Evolutionary conservation across 2,329 filamentous ascomycete species (phyloP).

Genomic region (Calonectria leucothoes): DNA sequence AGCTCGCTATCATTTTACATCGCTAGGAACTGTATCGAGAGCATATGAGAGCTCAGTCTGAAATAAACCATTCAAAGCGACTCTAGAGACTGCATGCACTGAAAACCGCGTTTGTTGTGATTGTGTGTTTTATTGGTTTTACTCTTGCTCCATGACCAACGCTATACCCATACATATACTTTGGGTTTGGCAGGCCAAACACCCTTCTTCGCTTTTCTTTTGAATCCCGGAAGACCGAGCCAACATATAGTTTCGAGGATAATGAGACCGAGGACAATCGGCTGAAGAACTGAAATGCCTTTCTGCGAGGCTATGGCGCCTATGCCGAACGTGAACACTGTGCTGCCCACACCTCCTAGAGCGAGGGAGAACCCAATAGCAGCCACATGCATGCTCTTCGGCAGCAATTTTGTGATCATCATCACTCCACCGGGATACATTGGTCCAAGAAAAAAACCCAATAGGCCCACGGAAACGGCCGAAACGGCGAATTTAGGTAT

Average conservation of each 20-base stretch:
- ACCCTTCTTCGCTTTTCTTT: background rate
- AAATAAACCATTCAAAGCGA: no score
- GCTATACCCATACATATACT: background rate
- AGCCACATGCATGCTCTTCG: slow-evolving; percentile 78
- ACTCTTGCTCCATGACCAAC: background rate
- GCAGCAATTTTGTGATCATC: slow-evolving; percentile 75
- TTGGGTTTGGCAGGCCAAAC: background rate
- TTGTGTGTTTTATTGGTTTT: background rate
- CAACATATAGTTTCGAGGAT: background rate
- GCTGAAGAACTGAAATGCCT: slow-evolving; percentile 68
- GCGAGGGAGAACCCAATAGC: slow-evolving; percentile 83
- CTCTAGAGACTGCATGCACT: no score
- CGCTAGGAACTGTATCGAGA: background rate
- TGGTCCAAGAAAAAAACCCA: slow-evolving; percentile 84
- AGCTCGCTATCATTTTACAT: background rate
- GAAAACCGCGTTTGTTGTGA: background rate
- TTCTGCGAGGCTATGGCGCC: slow-evolving; percentile 72
- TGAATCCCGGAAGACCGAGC: background rate
- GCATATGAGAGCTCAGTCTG: no score
- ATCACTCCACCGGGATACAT: slow-evolving; percentile 81
- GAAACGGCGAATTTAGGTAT: slow-evolving; percentile 82
- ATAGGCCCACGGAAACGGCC: slow-evolving; percentile 75
- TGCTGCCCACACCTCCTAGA: slow-evolving; percentile 79
- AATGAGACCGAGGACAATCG: slow-evolving; percentile 58
- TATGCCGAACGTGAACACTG: slow-evolving; percentile 72